phyloP scores from a whole-genome alignment of 192 early-diverging fungal genomes.

The Linnemannia schmuckeri region DNA sequence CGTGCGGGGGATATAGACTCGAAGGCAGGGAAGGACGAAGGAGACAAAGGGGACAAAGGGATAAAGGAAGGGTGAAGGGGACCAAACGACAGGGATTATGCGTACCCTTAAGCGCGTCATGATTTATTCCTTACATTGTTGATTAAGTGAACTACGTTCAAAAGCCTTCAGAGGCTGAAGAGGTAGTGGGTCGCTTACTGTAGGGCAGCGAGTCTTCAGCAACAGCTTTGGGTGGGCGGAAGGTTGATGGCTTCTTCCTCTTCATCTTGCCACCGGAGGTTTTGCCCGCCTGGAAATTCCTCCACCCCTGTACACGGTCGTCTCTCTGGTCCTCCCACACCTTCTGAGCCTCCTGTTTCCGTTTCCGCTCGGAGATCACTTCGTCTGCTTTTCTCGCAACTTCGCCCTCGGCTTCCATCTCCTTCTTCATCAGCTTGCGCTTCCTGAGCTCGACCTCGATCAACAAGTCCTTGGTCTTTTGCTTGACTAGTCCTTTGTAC shows the following conservation, averaged over 20 bases:
- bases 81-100: no score
- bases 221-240: constrained; percentile 54
- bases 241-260: constrained; percentile 65
- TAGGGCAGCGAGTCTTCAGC: constrained; percentile 56
- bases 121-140: no score
- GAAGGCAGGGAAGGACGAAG: no score
- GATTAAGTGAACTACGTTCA: background rate
- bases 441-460: constrained; percentile 68
- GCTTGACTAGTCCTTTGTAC: constrained; percentile 59
- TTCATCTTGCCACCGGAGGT: constrained; percentile 53
- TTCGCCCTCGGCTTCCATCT: constrained; percentile 69
- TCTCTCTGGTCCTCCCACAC: constrained; percentile 71
- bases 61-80: no score
- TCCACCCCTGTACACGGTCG: constrained; percentile 70
- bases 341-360: constrained; percentile 68
- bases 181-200: constrained; percentile 53
- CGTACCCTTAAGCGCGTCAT: no score
- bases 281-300: constrained; percentile 70
- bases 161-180: constrained; percentile 50
- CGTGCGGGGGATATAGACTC: no score
- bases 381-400: constrained; percentile 65
- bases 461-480: constrained; percentile 64
- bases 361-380: constrained; percentile 64
- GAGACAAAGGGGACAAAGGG: no score
- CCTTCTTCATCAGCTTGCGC: constrained; percentile 64